Base-by-base conservation (phyloP, 2,329 filamentous ascomycete genomes). In the Botrytis galanthina region DNA sequence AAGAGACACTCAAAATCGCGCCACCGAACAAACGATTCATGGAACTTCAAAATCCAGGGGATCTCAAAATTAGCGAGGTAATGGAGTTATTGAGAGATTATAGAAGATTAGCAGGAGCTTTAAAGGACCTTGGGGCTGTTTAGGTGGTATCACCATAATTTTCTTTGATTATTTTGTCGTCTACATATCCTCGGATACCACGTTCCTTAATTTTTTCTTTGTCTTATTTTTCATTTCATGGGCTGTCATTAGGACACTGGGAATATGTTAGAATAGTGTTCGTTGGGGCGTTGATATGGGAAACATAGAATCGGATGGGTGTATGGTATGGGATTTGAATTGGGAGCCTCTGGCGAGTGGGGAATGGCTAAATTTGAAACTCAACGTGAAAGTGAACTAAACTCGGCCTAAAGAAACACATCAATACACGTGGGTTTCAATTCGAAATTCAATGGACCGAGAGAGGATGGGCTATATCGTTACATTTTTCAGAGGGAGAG, bases 1-100 rank as follows among this genome's bases (percentile, higher is more conserved):
- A 89, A 77, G 84, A 87, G 71, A 78, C 80, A 1, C 84, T 85
- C 22, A 89, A 88, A 80, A 84, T 91, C 48, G 84, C 88, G 10
- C 91, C 91, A 39, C 92, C 92, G 0, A 90, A 91, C 76, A 88
- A 90, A 81, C 88, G 90, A 69, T 95, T 95, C 81, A 87, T 95
- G 84, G 91, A 93, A 77, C 81, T 92, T 73, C 86, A 92, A 78
- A 90, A 90, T 79, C 90, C 91, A 0, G 87, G 87, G 0, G 92
- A 95, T 64, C 84, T 95, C 42, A 90, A 86, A 72, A 84, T 95
- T 39, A 88, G 89, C n/a, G 93, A 95, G 78, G 90, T 95, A 29
- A 83, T 91, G 37, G 88, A 92, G 73, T 83, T 95, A 67, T 82
- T 95, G 35, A 86, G 89, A 72, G 93, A 95, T 81, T 95, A 95